phyloP scores from a whole-genome alignment of 306 rosid genomes.

The Cicer judaicum region DNA sequence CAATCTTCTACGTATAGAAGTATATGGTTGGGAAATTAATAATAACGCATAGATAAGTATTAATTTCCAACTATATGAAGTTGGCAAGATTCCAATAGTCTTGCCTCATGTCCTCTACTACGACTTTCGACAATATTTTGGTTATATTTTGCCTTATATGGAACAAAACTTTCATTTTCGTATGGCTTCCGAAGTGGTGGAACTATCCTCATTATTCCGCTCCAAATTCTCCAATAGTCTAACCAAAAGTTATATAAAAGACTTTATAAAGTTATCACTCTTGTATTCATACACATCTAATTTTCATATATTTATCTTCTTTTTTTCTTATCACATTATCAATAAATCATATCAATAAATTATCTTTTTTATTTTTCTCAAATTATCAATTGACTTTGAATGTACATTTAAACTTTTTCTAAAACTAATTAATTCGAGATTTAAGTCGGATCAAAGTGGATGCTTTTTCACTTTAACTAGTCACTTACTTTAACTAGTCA shows the following conservation, averaged over 20 bases:
- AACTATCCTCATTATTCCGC: conserved; percentile 56
- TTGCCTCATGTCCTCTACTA: not conserved
- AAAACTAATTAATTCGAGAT: conserved; percentile 8
- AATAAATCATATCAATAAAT: no score
- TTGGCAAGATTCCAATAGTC: conserved; percentile 39
- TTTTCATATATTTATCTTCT: no score
- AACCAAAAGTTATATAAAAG: conserved; percentile 37
- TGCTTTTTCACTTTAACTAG: not conserved
- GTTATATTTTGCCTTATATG: conserved; percentile 40
- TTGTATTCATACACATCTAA: no score
- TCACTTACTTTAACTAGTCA: no score
- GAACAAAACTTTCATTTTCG: conserved; percentile 39
- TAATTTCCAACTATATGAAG: conserved; percentile 35
- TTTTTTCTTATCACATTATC: no score
- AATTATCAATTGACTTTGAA: no score
- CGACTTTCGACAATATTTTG: conserved; percentile 35
- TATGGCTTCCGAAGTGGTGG: conserved; percentile 46
- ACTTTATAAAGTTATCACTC: not conserved
- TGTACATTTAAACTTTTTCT: no score
- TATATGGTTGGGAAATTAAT: not conserved
- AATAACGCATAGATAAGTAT: not conserved
- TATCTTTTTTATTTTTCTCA: no score
- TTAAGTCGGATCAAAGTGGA: conserved; percentile 50
- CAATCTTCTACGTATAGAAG: not conserved
- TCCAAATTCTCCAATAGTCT: not conserved